Evolutionary conservation across 2,329 filamentous ascomycete genomes (phyloP), one percentile per base, ranked within the genome.

Genomic region (Cercospora citrullina): DNA sequence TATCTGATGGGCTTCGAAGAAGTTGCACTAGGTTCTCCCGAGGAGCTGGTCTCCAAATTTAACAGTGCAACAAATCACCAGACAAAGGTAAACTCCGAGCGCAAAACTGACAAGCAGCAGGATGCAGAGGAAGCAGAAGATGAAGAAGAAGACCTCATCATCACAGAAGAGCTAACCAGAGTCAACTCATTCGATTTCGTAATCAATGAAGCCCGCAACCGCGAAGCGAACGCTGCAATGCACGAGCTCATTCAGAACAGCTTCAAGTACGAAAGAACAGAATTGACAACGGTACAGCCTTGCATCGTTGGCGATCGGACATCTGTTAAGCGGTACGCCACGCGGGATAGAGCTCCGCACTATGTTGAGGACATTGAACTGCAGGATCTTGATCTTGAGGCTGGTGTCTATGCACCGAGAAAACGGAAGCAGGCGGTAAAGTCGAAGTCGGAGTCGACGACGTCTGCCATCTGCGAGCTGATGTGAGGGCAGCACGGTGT

Each of bases 161-260:
- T 65, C 31, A 63, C 57, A 33, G 48, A 45, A 10, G 45, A n/a
- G 14, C 42, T 66, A 3, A 53, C 53, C 48, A 31, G 67, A 45
- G 39, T 58, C 26, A 64, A 69, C 33, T 69, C 67, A 5, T 69
- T 67, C 64, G 64, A 66, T 53, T 66, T 67, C 64, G 65, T 69
- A 10, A 53, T 63, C 16, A 31, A 60, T 28, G 42, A 61, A 39
- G 67, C 64, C 8, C 33, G 26, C 10, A 60, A 60, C 16, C 60
- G 59, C 18, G 67, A 67, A 31, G 45, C 55, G 18, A 45, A 69
- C 26, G 64, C 65, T 21, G 31, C 61, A 21, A 57, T 64, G 31
- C 36, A 58, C 3, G 57, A 65, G 18, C 58, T 68, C 26, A 58
- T 68, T 18, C 55, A 57, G 14, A 45, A 51, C 21, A 62, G 57